Conservation (phyloP, 1,284 basidiomycete species). For the Microbotryum saponariae region DNA sequence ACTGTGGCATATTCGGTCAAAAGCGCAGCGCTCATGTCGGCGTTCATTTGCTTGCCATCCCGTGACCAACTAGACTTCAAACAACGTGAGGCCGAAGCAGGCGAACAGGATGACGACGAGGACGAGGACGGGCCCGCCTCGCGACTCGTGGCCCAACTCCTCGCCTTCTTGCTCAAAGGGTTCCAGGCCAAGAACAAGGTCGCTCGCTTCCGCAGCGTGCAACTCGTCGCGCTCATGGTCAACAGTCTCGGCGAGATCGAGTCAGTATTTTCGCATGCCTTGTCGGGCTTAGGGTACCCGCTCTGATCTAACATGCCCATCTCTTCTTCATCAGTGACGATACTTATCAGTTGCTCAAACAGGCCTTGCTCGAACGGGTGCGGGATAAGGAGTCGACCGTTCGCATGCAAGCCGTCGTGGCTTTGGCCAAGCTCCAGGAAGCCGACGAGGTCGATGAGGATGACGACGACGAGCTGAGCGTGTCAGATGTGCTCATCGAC, state of each 20-base stretch:
- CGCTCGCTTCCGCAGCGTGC: slow-evolving; percentile 70
- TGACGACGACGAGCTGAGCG: slow-evolving; percentile 47
- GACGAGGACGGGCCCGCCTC: slow-evolving; percentile 64
- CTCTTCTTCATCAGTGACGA: slow-evolving; percentile 57
- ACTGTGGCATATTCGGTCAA: background rate
- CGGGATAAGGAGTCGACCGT: slow-evolving; percentile 79
- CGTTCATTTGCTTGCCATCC: too few species aligned
- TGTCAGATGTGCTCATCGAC: slow-evolving; percentile 43
- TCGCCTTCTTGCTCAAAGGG: slow-evolving; percentile 72
- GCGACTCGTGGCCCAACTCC: slow-evolving; percentile 63
- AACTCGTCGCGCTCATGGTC: slow-evolving; percentile 72
- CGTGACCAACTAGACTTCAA: slow-evolving; percentile 19
- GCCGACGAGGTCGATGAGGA: slow-evolving; percentile 63
- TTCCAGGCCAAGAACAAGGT: slow-evolving; percentile 85
- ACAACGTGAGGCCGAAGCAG: slow-evolving; percentile 36
- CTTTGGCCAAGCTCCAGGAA: slow-evolving; percentile 72
- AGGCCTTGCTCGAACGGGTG: slow-evolving; percentile 65
- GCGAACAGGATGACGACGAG: slow-evolving; percentile 51
- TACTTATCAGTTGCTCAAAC: slow-evolving; percentile 60
- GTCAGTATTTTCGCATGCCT: slow-evolving; percentile 47
- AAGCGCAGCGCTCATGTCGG: too few species aligned
- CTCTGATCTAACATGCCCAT: background rate
- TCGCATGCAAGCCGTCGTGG: slow-evolving; percentile 75
- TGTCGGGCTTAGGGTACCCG: background rate
- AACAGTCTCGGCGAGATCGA: slow-evolving; percentile 73